These are phyloP conservation scores for Moesziomyces globuligerus DNA, from an alignment of 1,284 basidiomycete genomes.

Conservation along the genomic window DNA sequence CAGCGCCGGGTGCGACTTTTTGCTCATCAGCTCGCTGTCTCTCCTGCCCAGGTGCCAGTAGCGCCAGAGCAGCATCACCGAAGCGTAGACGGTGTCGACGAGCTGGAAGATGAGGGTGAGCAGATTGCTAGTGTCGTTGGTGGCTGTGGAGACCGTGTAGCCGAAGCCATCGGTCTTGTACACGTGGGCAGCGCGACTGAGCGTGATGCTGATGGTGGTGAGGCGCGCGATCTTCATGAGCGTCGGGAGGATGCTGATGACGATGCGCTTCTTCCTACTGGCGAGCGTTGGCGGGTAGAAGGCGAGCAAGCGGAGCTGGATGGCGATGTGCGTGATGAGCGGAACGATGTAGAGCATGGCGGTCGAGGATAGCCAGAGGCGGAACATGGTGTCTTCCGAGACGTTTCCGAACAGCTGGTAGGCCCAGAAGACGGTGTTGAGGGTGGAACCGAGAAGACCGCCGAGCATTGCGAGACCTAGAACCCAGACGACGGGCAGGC, in stretches of 20 bases:
- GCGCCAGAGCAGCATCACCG: slow-evolving; percentile 40
- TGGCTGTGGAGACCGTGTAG: slow-evolving; percentile 16
- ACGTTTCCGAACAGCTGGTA: slow-evolving; percentile 45
- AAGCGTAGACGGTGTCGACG: slow-evolving; percentile 43
- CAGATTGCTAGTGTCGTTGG: slow-evolving; percentile 38
- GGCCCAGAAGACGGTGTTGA: slow-evolving; percentile 55
- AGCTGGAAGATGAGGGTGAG: slow-evolving; percentile 45
- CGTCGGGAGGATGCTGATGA: slow-evolving; percentile 37
- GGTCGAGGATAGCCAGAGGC: slow-evolving; percentile 44
- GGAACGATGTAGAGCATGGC: slow-evolving; percentile 51
- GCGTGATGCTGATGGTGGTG: slow-evolving; percentile 39
- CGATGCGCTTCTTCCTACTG: slow-evolving; percentile 32
- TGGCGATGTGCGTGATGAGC: slow-evolving; percentile 44
- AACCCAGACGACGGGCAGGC: slow-evolving; percentile 43
- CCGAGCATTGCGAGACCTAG: slow-evolving; percentile 47
- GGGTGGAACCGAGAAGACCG: slow-evolving; percentile 45
- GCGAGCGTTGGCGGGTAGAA: slow-evolving; percentile 50
- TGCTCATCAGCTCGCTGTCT: slow-evolving; percentile 37
- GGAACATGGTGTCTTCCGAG: slow-evolving; percentile 33
- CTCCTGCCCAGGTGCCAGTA: slow-evolving; percentile 46
- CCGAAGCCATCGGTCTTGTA: slow-evolving; percentile 19
- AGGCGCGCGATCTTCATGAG: slow-evolving; percentile 42
- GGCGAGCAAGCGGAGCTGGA: slow-evolving; percentile 43
- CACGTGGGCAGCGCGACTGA: slow-evolving; percentile 8
- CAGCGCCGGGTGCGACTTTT: slow-evolving; percentile 12